Conservation (phyloP, 2,329 filamentous ascomycete genomes). For the Xylariaceae sp. region DNA sequence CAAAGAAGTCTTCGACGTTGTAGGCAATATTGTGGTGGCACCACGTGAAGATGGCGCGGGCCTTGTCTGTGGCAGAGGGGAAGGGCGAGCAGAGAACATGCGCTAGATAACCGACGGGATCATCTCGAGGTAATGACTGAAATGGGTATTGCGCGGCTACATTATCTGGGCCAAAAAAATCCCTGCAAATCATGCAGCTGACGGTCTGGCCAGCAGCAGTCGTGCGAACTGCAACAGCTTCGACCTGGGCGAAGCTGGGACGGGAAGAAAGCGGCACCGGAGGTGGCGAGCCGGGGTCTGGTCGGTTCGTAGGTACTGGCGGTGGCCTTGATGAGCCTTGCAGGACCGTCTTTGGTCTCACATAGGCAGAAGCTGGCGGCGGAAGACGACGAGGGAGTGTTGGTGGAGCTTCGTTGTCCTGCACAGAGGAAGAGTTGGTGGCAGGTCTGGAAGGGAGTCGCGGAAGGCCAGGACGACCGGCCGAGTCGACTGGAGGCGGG, state of each 20-base stretch:
- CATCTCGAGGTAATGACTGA: constrained; percentile 62
- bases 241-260: constrained; percentile 51
- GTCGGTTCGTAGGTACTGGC: constrained; percentile 25
- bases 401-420: constrained; percentile 22
- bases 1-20: constrained; percentile 77
- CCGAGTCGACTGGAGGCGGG: constrained; percentile 33
- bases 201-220: constrained; percentile 24
- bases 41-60: constrained; percentile 91
- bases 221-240: constrained; percentile 39
- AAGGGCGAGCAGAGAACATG: constrained; percentile 77
- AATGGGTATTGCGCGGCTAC: constrained; percentile 77
- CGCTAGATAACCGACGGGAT: constrained; percentile 72
- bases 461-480: constrained; percentile 42
- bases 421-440: constrained; percentile 32
- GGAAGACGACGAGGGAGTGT: constrained; percentile 39
- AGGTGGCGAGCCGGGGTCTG: constrained; percentile 43
- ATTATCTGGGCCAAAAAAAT: constrained; percentile 78
- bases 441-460: constrained; percentile 49
- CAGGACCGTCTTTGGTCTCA: constrained; percentile 30
- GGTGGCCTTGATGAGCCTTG: constrained; percentile 22
- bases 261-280: constrained; percentile 52
- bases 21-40: constrained; percentile 91
- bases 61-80: constrained; percentile 81
- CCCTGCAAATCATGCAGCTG: constrained; percentile 74
- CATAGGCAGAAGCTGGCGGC: constrained; percentile 34